Base-by-base conservation (phyloP, 805 yeast genomes). In the Tetrapisispora arboricola region DNA sequence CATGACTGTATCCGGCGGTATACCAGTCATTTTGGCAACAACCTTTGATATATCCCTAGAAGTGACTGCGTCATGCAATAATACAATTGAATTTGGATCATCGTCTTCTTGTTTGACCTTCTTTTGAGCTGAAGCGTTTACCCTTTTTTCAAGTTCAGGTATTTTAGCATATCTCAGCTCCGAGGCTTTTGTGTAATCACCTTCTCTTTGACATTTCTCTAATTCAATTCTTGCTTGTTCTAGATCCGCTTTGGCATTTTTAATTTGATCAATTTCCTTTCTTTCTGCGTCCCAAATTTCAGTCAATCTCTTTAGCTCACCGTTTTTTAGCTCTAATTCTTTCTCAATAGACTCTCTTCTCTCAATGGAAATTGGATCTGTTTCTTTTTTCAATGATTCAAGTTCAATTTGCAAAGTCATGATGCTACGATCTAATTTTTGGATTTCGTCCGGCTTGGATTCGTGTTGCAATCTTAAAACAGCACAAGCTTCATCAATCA, bases 401-500 rank as follows among this genome's bases (percentile, higher is more conserved):
- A 92, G 70, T 63, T 92, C 98, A 51, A 92, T 92, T 63, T 88
- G 88, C 46, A 92, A 81, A 4, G 95, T 92, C 87, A 90, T 86
- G 36, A 90, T 78, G 22, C 80, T 72, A 46, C 97, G 75, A 59
- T 90, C 97, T 44, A 90, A 69, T 36, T 80, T 84, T 54, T 87
- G 90, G 40, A 92, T 84, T 2, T 88, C 85, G 56, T 90, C 98
- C 0, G 98, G 98, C 58, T 87, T 88, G 1, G 96, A 86, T 64
- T 90, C 98, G 59, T 92, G 97, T 62, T 90, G 98, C 44, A 90
- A 68, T 49, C 98, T 71, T 44, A 90, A 69, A 0, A 95, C 94
- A 3, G 96, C 92, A 65, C 97, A 88, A 0, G 97, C 96, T 58
- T 90, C 98, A 64, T 90, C 98, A 2, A 90, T 92, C 49, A 90